Evolutionary conservation across 768 basidiomycete genomes (phyloP).

Genomic region (Amylocystis lapponica): DNA sequence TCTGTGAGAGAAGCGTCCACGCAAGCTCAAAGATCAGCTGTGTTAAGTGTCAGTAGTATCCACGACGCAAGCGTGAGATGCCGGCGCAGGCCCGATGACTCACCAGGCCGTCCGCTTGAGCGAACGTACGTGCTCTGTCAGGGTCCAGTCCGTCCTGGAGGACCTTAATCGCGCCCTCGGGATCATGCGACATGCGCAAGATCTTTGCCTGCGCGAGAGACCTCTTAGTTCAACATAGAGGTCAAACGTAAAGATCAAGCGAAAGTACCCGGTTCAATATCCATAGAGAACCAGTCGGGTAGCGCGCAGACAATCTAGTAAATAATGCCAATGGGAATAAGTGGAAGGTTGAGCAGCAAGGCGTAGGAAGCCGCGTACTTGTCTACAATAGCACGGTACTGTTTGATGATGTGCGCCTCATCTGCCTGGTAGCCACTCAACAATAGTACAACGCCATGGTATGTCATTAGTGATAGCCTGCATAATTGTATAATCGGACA

Average conservation of each 20-base stretch:
- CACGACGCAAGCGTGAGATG: background rate
- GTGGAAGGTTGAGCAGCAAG: background rate
- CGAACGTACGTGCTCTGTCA: constrained; percentile 50
- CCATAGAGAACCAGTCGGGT: constrained; percentile 68
- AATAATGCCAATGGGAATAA: background rate
- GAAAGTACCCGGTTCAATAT: constrained; percentile 57
- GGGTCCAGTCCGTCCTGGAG: constrained; percentile 53
- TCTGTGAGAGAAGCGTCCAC: constrained; percentile 63
- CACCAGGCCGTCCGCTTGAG: constrained; percentile 70
- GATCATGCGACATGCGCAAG: constrained; percentile 61
- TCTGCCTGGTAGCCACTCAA: constrained; percentile 75
- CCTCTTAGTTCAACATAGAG: background rate
- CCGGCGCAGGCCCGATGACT: constrained; percentile 9
- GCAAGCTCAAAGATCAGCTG: constrained; percentile 74
- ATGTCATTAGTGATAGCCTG: constrained; percentile 77
- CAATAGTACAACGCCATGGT: constrained; percentile 65
- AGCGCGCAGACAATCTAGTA: constrained; percentile 47
- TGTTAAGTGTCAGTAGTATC: background rate
- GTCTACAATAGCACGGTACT: constrained; percentile 61
- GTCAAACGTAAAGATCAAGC: background rate
- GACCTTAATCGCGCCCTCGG: constrained; percentile 58
- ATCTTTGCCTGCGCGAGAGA: constrained; percentile 53
- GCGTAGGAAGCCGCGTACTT: constrained; percentile 34
- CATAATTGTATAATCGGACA: background rate
- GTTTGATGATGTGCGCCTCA: constrained; percentile 53